Evolutionary conservation across 192 early-diverging fungal genomes (phyloP).

Genomic region (Dissophora ornata): DNA sequence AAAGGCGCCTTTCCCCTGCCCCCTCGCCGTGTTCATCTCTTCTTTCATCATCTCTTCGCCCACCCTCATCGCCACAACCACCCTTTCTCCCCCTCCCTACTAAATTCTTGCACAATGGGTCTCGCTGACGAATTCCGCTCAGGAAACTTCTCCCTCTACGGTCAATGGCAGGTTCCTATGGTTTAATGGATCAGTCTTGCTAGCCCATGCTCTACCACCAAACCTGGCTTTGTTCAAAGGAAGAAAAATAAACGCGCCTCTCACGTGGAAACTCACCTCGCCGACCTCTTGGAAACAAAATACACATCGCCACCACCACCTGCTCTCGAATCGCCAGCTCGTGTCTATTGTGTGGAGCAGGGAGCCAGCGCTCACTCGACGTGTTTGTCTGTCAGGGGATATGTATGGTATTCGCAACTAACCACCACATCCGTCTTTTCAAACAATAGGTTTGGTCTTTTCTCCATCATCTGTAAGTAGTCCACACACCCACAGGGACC

Average conservation of each 20-base stretch:
- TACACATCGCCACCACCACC: too few species aligned
- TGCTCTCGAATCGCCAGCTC: too few species aligned
- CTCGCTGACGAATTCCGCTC: conserved; percentile 60
- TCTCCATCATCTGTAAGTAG: conserved; percentile 60
- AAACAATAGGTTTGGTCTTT: conserved; percentile 44
- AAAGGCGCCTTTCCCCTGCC: background rate
- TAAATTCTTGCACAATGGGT: conserved; percentile 40
- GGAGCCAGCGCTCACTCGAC: too few species aligned
- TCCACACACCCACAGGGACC: too few species aligned
- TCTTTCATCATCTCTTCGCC: background rate
- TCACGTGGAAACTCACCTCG: too few species aligned
- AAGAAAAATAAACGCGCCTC: too few species aligned
- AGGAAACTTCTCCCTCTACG: conserved; percentile 63
- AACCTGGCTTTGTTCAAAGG: too few species aligned
- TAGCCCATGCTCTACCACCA: background rate
- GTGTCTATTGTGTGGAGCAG: too few species aligned
- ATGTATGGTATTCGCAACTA: background rate
- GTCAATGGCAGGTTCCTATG: conserved; percentile 58
- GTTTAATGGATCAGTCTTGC: background rate
- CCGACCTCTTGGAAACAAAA: too few species aligned
- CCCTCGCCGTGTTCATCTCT: too few species aligned
- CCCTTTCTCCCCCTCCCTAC: background rate
- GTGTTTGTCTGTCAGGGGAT: too few species aligned
- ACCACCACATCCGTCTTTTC: background rate
- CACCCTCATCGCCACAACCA: conserved; percentile 12